Evolutionary conservation across 176 grass and related monocot genomes (phyloP), one percentile per base, ranked within the genome.

Genomic region (Guadua angustifolia): DNA sequence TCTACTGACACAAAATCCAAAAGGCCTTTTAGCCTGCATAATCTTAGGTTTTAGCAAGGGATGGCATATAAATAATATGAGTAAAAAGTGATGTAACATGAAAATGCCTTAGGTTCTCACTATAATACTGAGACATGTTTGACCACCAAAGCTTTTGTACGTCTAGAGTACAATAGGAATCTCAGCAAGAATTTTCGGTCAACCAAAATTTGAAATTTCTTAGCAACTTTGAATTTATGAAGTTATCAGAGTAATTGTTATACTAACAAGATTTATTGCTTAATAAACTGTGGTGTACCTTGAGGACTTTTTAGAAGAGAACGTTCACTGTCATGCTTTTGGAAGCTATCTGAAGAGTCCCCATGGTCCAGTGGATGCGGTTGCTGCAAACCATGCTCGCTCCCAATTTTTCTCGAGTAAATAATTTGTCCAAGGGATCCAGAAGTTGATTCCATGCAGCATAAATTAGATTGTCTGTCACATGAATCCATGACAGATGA

Each of bases 281-380:
- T 49, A 11, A 76, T 71, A 66, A 71, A 73, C 38, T 78, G 80
- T 65, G 26, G 24, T 55, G 29, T 91, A 83, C 79, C 86, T 88
- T 86, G 87, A 77, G 69, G 81, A 69, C 82, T 85, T 94, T 84
- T 88, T n/a, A 83, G 60, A 79, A 90, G 49, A 45, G 71, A 83
- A 64, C 39, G 33, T 5, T 86, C 90, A 67, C 45, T 84, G 66
- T 81, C 82, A 88, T 75, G 69, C 77, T 92, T 89, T 70, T 80
- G 63, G 36, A 85, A 74, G 66, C 52, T 75, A 82, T 80, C 75
- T 84, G 85, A 92, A 36, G 52, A 79, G 71, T 89, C 85, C 45
- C 56, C 83, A 74, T 83, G 70, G 35, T 89, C 92, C 52, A 70
- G 46, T 22, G 72, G 6, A 33, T 71, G 38, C 17, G 68, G 15